phyloP scores from a whole-genome alignment of 805 yeast genomes.

The Scheffersomyces lignosus region DNA sequence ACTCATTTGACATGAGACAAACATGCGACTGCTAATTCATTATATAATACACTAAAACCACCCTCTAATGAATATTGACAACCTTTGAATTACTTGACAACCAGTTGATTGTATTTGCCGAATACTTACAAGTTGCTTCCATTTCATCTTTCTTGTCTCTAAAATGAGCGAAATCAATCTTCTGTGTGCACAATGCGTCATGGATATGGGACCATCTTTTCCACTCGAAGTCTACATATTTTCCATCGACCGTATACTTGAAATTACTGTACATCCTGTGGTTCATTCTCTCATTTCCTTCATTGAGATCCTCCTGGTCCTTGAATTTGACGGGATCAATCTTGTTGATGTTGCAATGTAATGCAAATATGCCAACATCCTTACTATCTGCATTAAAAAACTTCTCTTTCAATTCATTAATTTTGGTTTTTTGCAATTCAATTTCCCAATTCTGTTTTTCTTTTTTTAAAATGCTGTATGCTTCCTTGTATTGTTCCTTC shows the following conservation, averaged over 20 bases:
- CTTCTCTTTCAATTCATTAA: background rate
- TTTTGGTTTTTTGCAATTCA: background rate
- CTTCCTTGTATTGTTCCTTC: conserved; percentile 2
- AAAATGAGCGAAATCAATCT: background rate
- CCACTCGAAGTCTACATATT: conserved; percentile 4
- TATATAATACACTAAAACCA: no score
- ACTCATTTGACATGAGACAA: no score
- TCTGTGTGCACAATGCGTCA: conserved; percentile 1
- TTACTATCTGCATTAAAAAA: background rate
- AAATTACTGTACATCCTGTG: conserved; percentile 3
- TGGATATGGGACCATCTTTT: conserved; percentile 3
- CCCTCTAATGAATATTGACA: background rate
- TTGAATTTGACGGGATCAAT: conserved; percentile 2
- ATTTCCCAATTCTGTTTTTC: background rate
- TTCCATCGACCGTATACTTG: background rate
- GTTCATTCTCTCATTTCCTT: background rate
- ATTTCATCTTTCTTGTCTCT: background rate
- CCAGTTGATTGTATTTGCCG: conserved; percentile 4
- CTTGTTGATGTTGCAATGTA: conserved; percentile 3
- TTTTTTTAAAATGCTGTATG: no score
- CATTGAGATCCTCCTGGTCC: conserved; percentile 1
- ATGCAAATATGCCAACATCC: conserved; percentile 1
- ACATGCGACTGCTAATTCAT: background rate
- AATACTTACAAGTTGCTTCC: conserved; percentile 1
- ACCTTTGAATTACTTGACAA: background rate